Evolutionary conservation across 2,329 filamentous ascomycete genomes (phyloP).

Genomic region (Orbilia brochopaga): DNA sequence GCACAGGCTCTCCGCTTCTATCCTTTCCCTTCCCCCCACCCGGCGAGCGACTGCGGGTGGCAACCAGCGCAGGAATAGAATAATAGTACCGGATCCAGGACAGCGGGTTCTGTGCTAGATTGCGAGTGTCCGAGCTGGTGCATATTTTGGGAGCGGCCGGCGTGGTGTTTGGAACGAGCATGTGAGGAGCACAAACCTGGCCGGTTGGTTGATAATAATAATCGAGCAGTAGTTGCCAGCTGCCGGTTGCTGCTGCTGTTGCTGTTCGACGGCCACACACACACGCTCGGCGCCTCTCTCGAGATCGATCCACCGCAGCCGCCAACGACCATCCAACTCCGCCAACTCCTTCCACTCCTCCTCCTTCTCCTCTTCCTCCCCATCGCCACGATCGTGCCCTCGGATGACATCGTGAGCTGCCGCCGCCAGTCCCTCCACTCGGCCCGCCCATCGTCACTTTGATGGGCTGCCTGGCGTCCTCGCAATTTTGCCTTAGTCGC

Average conservation of each 20-base stretch:
- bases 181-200: neutral
- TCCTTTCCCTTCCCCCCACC: neutral
- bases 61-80: too few species aligned
- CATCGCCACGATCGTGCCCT: neutral
- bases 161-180: slow-evolving; percentile 5
- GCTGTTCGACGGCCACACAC: neutral
- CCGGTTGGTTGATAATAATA: too few species aligned
- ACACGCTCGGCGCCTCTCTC: neutral
- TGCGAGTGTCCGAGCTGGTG: slow-evolving; percentile 4
- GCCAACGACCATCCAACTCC: neutral
- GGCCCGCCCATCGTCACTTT: slow-evolving; percentile 1
- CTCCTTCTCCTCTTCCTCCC: neutral
- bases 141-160: neutral
- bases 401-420: neutral
- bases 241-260: neutral
- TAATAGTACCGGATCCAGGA: neutral
- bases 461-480: slow-evolving; percentile 1
- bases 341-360: neutral
- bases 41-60: neutral
- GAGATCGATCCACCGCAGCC: neutral
- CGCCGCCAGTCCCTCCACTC: neutral
- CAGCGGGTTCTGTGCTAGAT: neutral
- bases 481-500: slow-evolving; percentile 2
- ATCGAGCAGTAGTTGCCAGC: neutral
- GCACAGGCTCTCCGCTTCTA: neutral